These are phyloP conservation scores for Cucurbita maxima DNA, from an alignment of 306 rosid genomes.

Conservation along the genomic window DNA sequence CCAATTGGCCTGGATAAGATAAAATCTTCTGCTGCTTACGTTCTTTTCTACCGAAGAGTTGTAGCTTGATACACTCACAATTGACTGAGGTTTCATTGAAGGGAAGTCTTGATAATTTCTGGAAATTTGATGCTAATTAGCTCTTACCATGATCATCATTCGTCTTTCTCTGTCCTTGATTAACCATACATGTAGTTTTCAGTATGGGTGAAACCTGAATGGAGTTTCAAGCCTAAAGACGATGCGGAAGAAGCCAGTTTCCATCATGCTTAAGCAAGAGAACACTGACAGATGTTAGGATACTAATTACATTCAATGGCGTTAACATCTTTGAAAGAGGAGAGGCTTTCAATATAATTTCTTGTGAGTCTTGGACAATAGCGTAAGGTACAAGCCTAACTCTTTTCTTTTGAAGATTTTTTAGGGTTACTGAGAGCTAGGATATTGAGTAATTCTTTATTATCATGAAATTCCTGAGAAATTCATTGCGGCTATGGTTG, in stretches of 20 bases:
- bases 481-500: background rate
- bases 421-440: background rate
- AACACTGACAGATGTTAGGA: background rate
- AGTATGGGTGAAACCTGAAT: background rate
- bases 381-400: background rate
- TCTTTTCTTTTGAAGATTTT: conserved; percentile 4
- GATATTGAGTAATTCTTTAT: background rate
- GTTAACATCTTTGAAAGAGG: background rate
- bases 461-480: background rate
- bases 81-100: background rate
- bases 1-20: conserved; percentile 77
- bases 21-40: conserved; percentile 91
- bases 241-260: background rate
- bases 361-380: background rate
- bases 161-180: background rate
- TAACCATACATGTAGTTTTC: background rate
- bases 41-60: conserved; percentile 89
- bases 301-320: conserved; percentile 2
- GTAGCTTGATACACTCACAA: conserved; percentile 10
- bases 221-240: background rate
- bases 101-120: background rate
- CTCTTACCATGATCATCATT: background rate
- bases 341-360: background rate
- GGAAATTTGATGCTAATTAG: background rate
- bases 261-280: background rate